Base-by-base conservation (phyloP, 2,329 filamentous ascomycete genomes). In the Phaeosphaeriaceae sp. region DNA sequence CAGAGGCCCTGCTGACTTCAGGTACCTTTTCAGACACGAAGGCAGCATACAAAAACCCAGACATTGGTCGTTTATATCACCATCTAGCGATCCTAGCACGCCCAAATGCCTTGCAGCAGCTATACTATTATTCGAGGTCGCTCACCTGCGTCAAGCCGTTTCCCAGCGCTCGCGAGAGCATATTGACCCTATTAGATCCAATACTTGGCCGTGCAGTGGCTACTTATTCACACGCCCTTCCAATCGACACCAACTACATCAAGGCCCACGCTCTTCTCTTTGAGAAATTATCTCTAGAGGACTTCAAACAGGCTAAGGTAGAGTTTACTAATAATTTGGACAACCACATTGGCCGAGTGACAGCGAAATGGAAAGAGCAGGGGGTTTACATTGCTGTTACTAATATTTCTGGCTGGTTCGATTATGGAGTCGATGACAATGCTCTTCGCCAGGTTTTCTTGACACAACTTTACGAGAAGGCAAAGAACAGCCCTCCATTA, bases 11-110 rank as follows among this genome's bases (percentile, higher is more conserved):
- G 18, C 36, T 40, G n/a, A 39, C 17, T n/a, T 8, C 17, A 17
- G n/a, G n/a, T n/a, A 16, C 7, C 8, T n/a, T 16, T 18, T 13
- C 30, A 47, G 44, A 65, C 16, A 86, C 83, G 2, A 88, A 88
- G 59, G 90, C 90, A 0, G 89, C 89, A 0, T 88, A 96, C 58
- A 87, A 86, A 21, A 84, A 85, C 0, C 90, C 92, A 0, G 82
- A 82, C 0, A 86, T 88, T 0, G 93, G 93, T 0, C 80, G 92
- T 0, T 78, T 97, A 0, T 94, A 96, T 50, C 92, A 97, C 59
- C 92, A 97, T 63, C 77, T 97, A 0, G 93, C 92, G 0, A 92
- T 93, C 20, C 71, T 93, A 0, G 87, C 89, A 0, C 76, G 88
- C 0, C 87, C 88, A 0, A 86, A 89, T 50, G 82, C 82, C 0